phyloP scores from a whole-genome alignment of 805 yeast species.

The Alloascoidea africana region DNA sequence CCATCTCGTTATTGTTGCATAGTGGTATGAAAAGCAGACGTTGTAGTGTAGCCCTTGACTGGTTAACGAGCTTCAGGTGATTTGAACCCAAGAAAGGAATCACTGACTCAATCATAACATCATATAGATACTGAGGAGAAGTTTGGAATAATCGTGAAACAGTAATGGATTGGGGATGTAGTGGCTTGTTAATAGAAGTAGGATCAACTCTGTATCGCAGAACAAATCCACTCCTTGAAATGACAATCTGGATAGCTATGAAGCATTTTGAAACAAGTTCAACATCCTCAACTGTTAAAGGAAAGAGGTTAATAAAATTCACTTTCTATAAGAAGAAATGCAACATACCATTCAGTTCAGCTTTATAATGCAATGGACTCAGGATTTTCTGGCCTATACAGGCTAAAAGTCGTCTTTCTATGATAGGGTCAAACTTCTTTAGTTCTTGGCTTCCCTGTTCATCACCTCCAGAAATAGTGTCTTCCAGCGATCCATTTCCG shows the following conservation, averaged over 20 bases:
- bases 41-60: neutral
- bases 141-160: neutral
- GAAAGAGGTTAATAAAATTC: too few species aligned
- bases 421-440: neutral
- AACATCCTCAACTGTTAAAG: neutral
- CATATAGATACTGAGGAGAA: neutral
- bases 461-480: too few species aligned
- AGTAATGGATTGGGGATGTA: too few species aligned
- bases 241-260: neutral
- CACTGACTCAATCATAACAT: neutral
- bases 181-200: neutral
- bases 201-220: neutral
- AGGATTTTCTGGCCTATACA: neutral
- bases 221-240: neutral
- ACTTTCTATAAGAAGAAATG: too few species aligned
- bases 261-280: neutral
- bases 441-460: too few species aligned
- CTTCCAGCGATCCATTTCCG: too few species aligned
- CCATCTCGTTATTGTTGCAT: too few species aligned
- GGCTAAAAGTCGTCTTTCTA: neutral
- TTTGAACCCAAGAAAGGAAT: neutral
- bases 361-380: neutral
- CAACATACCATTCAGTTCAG: too few species aligned
- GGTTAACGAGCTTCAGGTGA: neutral
- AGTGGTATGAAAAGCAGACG: neutral